Base-by-base conservation (phyloP, 2,329 filamentous ascomycete species). In the Davidsoniella virescens region DNA sequence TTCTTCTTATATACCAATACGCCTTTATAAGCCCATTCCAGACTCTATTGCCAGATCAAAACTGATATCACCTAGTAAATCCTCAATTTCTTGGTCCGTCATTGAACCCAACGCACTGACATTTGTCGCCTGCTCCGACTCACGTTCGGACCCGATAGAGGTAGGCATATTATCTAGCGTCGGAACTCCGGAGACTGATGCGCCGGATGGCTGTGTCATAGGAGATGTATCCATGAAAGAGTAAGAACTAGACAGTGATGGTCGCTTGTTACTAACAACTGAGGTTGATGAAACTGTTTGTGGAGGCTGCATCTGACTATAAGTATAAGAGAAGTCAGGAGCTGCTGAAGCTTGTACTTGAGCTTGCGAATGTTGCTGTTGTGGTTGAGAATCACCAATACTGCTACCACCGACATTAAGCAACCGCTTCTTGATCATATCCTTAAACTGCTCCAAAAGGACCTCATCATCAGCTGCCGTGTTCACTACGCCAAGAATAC, bases 401-500 rank as follows among this genome's bases (percentile, higher is more conserved):
- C 20, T 8, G 25, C 38, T 10, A 23, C 14, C 18, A 8, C 20
- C 23, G 4, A 16, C 48, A 9, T 36, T 44, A 5, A 23, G 9
- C 23, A 50, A 36, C n/a, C 48, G 48, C 41, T 45, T 36, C 33
- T 20, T 26, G 10, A 50, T 40, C 40, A 50, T 53, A 1, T 61
- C 60, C 61, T 70, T 73, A 62, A 80, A 80, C 58, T 72, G 75
- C 18, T 60, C 64, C 47, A 80, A 59, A 16, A 80, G 60, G 2
- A 67, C 62, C 0, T 59, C 56, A 56, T 80, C 73, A 44, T 80
- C 76, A 0, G 73, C 75, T 5, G 75, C 63, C 1, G 76, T 79
- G 4, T 56, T 58, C 4, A 64, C 58, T 26, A 66, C 60, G 2
- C 66, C 63, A 49, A 75, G 57, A 42, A 80, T 70, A 45, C 70